These are phyloP conservation scores for Chionographis japonica DNA, from an alignment of 106 monocot species.

Conservation along the genomic window DNA sequence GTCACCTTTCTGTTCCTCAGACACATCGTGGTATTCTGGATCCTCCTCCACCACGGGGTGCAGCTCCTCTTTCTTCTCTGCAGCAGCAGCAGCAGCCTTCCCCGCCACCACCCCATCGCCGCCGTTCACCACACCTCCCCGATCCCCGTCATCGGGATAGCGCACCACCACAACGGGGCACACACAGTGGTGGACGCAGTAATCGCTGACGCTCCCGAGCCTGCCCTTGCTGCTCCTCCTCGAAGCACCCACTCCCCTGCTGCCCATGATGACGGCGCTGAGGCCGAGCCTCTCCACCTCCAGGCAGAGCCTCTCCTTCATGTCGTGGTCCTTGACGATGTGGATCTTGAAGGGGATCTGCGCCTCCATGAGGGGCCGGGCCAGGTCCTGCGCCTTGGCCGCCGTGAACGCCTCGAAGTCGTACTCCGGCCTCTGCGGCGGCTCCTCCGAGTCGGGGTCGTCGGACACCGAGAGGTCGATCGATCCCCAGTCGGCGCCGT, in stretches of 20 bases:
- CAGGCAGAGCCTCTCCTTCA: slow-evolving; percentile 35
- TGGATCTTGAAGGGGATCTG: slow-evolving; percentile 37
- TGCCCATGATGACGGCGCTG: slow-evolving; percentile 39
- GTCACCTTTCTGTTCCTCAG: slow-evolving; percentile 23
- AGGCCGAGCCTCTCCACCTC: slow-evolving; percentile 37
- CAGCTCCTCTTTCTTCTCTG: slow-evolving; percentile 10
- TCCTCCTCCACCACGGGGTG: slow-evolving; percentile 28
- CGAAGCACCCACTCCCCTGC: slow-evolving; percentile 31
- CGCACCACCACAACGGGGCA: slow-evolving; percentile 38
- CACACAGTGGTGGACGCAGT: slow-evolving; percentile 38
- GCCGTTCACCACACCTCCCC: not conserved
- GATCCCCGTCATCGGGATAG: slow-evolving; percentile 17
- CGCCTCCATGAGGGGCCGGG: slow-evolving; percentile 23
- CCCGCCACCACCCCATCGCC: not conserved
- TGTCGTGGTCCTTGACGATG: slow-evolving; percentile 44
- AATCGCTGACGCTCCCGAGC: slow-evolving; percentile 36
- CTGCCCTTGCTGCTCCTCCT: slow-evolving; percentile 27
- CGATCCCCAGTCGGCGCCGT: slow-evolving; percentile 48
- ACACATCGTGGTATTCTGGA: slow-evolving; percentile 12
- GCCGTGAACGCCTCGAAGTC: slow-evolving; percentile 36
- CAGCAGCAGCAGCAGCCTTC: slow-evolving; percentile 1
- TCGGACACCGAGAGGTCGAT: slow-evolving; percentile 3
- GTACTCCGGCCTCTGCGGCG: slow-evolving; percentile 26
- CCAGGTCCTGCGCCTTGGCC: slow-evolving; percentile 27
- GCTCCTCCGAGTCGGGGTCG: slow-evolving; percentile 1